phyloP scores from a whole-genome alignment of 1,284 basidiomycete species.

The Wallemia ichthyophaga region DNA sequence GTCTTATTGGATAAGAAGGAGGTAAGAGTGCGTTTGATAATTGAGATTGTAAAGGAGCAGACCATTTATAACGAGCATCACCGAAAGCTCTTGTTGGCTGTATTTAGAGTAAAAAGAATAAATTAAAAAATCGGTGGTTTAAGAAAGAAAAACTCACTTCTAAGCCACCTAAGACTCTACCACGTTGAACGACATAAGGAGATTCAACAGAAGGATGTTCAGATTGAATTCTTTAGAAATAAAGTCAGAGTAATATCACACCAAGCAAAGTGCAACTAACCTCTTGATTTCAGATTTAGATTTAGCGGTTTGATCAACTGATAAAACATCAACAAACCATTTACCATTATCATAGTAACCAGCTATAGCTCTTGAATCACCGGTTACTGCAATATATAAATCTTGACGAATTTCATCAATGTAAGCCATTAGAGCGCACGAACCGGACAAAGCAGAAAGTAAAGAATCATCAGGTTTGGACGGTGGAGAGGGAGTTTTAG shows the following conservation, averaged over 20 bases:
- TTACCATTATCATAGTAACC: slow-evolving; percentile 43
- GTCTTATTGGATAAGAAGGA: slow-evolving; percentile 28
- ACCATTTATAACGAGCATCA: slow-evolving; percentile 71
- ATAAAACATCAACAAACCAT: slow-evolving; percentile 75
- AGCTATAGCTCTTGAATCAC: slow-evolving; percentile 82
- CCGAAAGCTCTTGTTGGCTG: slow-evolving; percentile 62
- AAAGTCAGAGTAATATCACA: neutral
- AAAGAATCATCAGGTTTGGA: slow-evolving; percentile 25
- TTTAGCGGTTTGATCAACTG: slow-evolving; percentile 79
- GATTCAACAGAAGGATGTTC: slow-evolving; percentile 68
- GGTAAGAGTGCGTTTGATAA: slow-evolving; percentile 29
- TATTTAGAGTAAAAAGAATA: neutral
- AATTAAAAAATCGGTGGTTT: slow-evolving; percentile 5
- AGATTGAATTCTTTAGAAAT: slow-evolving; percentile 32
- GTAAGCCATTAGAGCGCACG: slow-evolving; percentile 56
- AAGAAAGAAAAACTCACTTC: slow-evolving; percentile 21
- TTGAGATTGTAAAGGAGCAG: slow-evolving; percentile 6
- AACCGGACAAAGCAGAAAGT: slow-evolving; percentile 48
- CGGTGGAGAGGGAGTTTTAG: slow-evolving; percentile 9
- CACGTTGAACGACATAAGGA: slow-evolving; percentile 48
- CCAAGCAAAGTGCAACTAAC: slow-evolving; percentile 6
- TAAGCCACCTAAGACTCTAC: slow-evolving; percentile 66
- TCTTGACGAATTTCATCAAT: slow-evolving; percentile 52
- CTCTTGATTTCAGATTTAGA: slow-evolving; percentile 43
- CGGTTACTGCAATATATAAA: slow-evolving; percentile 67